Percentiles rank a stretch among this genome's conserved stretches.
Conservation (phyloP, 192 early-diverging fungal genomes). For the Linnemannia zychae region DNA sequence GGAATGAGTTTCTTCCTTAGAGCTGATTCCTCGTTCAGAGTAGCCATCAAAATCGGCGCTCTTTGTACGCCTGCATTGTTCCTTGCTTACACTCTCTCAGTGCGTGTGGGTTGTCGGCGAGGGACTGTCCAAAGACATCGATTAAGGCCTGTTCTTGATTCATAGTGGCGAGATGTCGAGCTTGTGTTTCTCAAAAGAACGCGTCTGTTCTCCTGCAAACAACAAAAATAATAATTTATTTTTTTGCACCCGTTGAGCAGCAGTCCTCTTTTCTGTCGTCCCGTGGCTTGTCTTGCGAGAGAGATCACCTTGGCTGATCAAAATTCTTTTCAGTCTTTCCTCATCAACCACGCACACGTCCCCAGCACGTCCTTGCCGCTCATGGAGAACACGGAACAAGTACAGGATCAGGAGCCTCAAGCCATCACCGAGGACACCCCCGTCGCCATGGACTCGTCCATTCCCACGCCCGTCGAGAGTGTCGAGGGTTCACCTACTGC, state of each 20-base stretch:
- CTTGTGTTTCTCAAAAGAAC: neutral
- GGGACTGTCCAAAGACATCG: conserved; percentile 12
- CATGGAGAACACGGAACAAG: conserved; percentile 10
- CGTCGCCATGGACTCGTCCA: conserved; percentile 1
- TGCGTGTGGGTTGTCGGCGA: conserved; percentile 1
- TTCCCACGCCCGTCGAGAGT: conserved; percentile 16
- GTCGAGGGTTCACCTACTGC: conserved; percentile 12
- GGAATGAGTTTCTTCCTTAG: conserved; percentile 3
- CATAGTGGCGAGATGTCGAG: neutral
- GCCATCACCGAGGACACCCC: neutral
- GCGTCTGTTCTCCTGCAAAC: neutral
- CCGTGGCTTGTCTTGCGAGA: neutral
- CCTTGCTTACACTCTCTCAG: conserved; percentile 11
- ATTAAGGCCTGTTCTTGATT: conserved; percentile 5
- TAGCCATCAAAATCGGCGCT: neutral
- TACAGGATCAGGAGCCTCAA: conserved; percentile 1
- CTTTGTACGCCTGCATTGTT: neutral
- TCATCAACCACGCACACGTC: conserved; percentile 3
- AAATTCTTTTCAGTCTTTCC: neutral
- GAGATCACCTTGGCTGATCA: neutral
- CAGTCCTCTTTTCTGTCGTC: neutral
- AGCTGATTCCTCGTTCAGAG: conserved; percentile 5
- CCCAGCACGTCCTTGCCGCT: neutral
- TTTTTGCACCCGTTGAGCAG: neutral
- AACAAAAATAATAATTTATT: neutral